Base-by-base conservation (phyloP, 2,329 filamentous ascomycete genomes). In the Macrophomina phaseolina region DNA sequence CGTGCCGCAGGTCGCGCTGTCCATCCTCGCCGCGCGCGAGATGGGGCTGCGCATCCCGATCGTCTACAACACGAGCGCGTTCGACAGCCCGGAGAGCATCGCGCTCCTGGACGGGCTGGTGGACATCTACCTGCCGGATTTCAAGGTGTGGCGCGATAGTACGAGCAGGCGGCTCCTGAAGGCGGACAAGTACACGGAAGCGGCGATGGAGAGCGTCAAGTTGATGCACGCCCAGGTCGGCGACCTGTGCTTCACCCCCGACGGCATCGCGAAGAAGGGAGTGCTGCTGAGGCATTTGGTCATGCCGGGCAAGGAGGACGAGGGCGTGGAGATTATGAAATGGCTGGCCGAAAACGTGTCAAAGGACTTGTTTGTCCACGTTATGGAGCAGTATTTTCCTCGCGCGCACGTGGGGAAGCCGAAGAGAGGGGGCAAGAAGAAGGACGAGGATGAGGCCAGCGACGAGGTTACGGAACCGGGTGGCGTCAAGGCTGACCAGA, bases 321-420 rank as follows among this genome's bases (percentile, higher is more conserved):
- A 95, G 78, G 90, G 90, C 0, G 83, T 84, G 61, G 82, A 88
- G 69, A 95, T 96, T 68, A 90, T 96, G 83, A 83, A 81, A 68
- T 96, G 91, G 84, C 81, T 96, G 16, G 92, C 91, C 0, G 81
- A 85, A 34, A 86, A 93, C 63, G 84, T 96, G 2, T 92, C 90
- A 3, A 84, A 81, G 65, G 91, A 95, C 76, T 83, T 91, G 51
- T 94, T 94, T 77, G 86, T 95, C 68, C 90, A 96, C 75, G 89
- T 96, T 70, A 95, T 95, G 92, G 92, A 96, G 78, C 92, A 96
- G 78, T 95, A 95, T 74, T 89, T 88, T 69, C 92, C 92, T 0
- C 87, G 91, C 69, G 92, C 91, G 0, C 89, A 96, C 76, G 92
- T 96, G 0, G 92, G 92, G 3, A 94, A 93, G 80, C 71, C 80